Base-by-base conservation (phyloP, 805 yeast species). In the Zygotorulaspora chibaensis region DNA sequence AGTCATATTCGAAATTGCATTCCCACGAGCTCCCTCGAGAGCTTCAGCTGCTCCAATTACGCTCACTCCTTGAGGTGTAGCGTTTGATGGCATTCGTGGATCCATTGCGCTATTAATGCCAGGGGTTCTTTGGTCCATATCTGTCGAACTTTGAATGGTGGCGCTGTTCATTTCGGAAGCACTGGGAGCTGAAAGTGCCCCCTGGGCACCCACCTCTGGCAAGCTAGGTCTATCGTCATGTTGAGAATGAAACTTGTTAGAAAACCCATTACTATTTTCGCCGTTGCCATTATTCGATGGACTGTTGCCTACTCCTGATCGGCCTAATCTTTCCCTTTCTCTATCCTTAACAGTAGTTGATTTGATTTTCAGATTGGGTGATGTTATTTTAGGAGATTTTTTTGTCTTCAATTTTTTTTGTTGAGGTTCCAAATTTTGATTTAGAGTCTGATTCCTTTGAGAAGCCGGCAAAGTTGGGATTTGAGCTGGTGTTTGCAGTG, bases 361-460 rank as follows among this genome's bases (percentile, higher is more conserved):
- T 28, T 38, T 40, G 35, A 42, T 42, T 42, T 42, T 51, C 36
- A 48, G 23, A 33, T 31, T 42, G 1, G 52, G 48, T n/a, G 43
- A 37, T 2, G 48, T 20, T n/a, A 43, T 39, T 39, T 35, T 45
- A 12, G 52, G 52, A 15, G 52, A 48, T 33, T 40, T 47, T 38
- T 42, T 42, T n/a, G 46, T 23, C 35, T 47, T 42, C 26, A 43
- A 38, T 40, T 54, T 54, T 42, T 59, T 59, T 30, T 40, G 40
- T 29, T 51, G 52, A n/a, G 58, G 58, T 42, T 57, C 59, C 5
- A 37, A 23, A 12, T 12, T 48, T 33, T 12, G 28, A 16, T 11
- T 30, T 3, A 23, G 37, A 13, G 20, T 33, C 9, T 38, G 25
- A 43, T 26, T 35, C 42, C 35, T 34, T 34, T 46, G 45, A 20